Evolutionary conservation across 306 rosid species (phyloP), one percentile per base, ranked within the genome.

Genomic region (Quercus ilex): DNA sequence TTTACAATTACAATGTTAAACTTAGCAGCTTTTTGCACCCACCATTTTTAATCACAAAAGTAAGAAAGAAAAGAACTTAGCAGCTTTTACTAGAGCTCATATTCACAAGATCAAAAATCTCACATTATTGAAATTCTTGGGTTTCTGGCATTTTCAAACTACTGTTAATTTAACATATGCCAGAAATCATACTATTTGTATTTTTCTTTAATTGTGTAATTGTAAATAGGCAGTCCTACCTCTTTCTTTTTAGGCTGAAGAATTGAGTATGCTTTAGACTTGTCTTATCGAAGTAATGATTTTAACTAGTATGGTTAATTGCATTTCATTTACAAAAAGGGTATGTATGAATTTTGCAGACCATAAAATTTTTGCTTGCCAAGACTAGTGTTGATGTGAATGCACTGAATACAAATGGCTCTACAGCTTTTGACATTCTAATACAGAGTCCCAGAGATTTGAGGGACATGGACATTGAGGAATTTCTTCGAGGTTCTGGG

Each of bases 401-500:
- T 18, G 83, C 77, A 46, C 71, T 74, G 64, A 83, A 74, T 70
- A 17, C 74, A 71, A 79, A 15, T 30, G 80, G 79, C 9, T 75
- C 65, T 57, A 79, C 86, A n/a, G 80, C 78, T 20, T 75, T 79
- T 67, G 78, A 79, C n/a, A 58, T 75, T 53, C 49, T 83, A 17
- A 33, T 55, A 12, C 81, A 69, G 19, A 62, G 83, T 28, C 55
- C 79, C 35, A 78, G 86, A 75, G 86, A 83, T 62, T 59, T 76
- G 60, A 73, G 79, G 55, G 86, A 83, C 72, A 51, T 78, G 80
- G 83, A 77, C 38, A 83, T 83, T 68, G 67, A 74, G 73, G 75
- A 75, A 43, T 69, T 79, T 52, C 80, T 83, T 23, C 80, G 56
- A 30, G 67, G 13, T 23, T 75, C 83, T 1, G 83, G 71, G 33